Percentiles rank a stretch among this genome's conserved stretches.
Conservation (phyloP, 2,329 filamentous ascomycete species). For the Salinomyces thailandicus region DNA sequence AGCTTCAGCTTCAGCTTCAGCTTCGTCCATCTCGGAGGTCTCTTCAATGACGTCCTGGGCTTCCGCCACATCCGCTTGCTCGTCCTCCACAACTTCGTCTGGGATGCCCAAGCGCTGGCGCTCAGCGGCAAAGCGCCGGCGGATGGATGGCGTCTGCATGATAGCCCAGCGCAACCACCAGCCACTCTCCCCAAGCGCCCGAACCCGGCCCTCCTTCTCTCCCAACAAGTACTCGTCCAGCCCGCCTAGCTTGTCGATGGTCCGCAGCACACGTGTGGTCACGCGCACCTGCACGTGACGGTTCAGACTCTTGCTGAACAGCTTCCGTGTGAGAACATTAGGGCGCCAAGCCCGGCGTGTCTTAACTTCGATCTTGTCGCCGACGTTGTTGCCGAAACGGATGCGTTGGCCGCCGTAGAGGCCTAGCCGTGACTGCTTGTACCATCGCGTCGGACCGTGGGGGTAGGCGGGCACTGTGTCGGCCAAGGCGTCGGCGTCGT, state of each 20-base stretch:
- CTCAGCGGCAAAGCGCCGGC: constrained; percentile 55
- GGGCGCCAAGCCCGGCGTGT: constrained; percentile 63
- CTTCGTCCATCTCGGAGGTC: constrained; percentile 6
- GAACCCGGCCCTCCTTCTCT: constrained; percentile 63
- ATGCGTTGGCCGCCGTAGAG: constrained; percentile 52
- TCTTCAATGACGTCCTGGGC: constrained; percentile 8
- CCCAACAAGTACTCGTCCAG: constrained; percentile 87
- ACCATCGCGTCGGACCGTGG: constrained; percentile 57
- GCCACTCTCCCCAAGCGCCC: constrained; percentile 77
- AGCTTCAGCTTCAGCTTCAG: constrained; percentile 10
- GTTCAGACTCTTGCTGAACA: constrained; percentile 54
- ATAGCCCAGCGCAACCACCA: constrained; percentile 86
- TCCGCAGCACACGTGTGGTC: constrained; percentile 53
- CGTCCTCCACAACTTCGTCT: constrained; percentile 12
- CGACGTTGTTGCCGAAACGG: constrained; percentile 70
- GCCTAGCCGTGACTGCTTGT: constrained; percentile 64
- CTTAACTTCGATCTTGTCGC: constrained; percentile 57
- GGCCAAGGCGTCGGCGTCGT: constrained; percentile 21
- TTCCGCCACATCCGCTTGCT: constrained; percentile 8
- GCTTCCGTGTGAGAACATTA: constrained; percentile 57
- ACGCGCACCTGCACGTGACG: constrained; percentile 57
- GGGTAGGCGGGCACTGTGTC: constrained; percentile 49
- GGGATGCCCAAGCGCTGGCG: constrained; percentile 56
- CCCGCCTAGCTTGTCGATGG: constrained; percentile 73
- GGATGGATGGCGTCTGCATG: constrained; percentile 64